Evolutionary conservation across 2,329 filamentous ascomycete genomes (phyloP).

Genomic region (Alternaria brassicicola): DNA sequence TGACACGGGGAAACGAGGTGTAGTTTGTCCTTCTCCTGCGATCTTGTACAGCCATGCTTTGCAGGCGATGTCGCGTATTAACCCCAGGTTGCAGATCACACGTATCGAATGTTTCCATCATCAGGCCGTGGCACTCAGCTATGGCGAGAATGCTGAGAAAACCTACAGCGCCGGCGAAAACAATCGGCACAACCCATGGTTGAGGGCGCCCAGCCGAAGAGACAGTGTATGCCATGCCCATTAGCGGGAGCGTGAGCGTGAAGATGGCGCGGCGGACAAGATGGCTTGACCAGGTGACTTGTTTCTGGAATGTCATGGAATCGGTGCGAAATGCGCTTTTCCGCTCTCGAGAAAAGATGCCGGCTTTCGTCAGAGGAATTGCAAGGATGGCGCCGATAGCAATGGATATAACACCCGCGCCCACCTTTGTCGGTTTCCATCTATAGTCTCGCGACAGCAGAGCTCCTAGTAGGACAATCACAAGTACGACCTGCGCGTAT

Average conservation of each 20-base stretch:
- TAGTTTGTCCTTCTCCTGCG: slow-evolving; percentile 68
- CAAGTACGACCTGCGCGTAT: slow-evolving; percentile 74
- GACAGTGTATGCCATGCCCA: slow-evolving; percentile 70
- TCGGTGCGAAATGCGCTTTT: slow-evolving; percentile 65
- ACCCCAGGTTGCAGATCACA: slow-evolving; percentile 77
- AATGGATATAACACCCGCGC: slow-evolving; percentile 68
- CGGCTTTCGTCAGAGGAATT: slow-evolving; percentile 75
- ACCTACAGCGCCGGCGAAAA: slow-evolving; percentile 70
- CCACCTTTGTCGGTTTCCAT: slow-evolving; percentile 68
- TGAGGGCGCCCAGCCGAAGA: slow-evolving; percentile 66
- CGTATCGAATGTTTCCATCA: slow-evolving; percentile 85
- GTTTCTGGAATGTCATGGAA: slow-evolving; percentile 69
- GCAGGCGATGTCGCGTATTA: slow-evolving; percentile 58
- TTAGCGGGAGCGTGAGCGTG: slow-evolving; percentile 69
- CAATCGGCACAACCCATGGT: slow-evolving; percentile 66
- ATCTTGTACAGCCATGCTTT: slow-evolving; percentile 53
- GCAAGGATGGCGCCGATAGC: slow-evolving; percentile 72
- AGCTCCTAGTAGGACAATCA: slow-evolving; percentile 73
- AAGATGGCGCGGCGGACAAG: slow-evolving; percentile 72
- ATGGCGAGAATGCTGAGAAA: slow-evolving; percentile 76
- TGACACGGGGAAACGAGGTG: slow-evolving; percentile 75
- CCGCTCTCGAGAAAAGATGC: slow-evolving; percentile 69
- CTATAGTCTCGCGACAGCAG: slow-evolving; percentile 72
- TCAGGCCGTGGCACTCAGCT: slow-evolving; percentile 74
- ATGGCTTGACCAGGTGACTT: slow-evolving; percentile 73